Evolutionary conservation across 352 stramenopile species (phyloP), one percentile per base, ranked within the genome.

Genomic region (Pythium phragmitis): DNA sequence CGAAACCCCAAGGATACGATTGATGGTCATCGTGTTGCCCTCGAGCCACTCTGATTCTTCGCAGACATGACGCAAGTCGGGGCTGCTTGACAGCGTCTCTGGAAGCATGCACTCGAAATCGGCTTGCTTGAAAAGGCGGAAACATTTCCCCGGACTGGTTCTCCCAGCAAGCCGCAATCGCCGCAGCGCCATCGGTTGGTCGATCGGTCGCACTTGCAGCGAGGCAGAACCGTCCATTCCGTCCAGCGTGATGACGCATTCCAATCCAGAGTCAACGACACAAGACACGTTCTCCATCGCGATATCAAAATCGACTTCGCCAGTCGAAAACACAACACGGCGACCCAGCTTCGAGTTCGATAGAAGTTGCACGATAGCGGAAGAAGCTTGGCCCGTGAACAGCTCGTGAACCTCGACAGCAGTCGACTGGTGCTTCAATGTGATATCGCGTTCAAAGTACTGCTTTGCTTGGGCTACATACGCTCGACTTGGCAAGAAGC

Each of bases 291-390:
- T n/a, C 23, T 52, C 46, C 46, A 52, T 52, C 46, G 46, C 46
- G 23, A 34, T 52, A 19, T 52, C 46, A 17, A 49, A 52, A 30
- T 52, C 46, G 11, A 52, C 7, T 34, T 52, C 46, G 26, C 46
- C 46, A 12, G 43, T 49, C n/a, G 43, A 49, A 30, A 49, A 49
- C 3, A 49, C 43, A 49, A 49, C 43, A 14, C 43, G 43, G 4
- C 8, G n/a, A 4, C 21, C 16, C 5, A 13, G n/a, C 16, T 4
- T 49, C n/a, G 43, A n/a, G 3, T 37, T 1, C 21, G 21, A 26
- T 34, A 52, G 23, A n/a, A 33, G 21, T 5, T 16, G 8, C 46
- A 52, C 23, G 7, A 1, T 12, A 9, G 6, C 19, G 3, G 13
- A 17, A n/a, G 46, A 21, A 52, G 34, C 23, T 34, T 28, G 43